phyloP scores from a whole-genome alignment of 2,329 filamentous ascomycete genomes.

The Verticillium isaacii region DNA sequence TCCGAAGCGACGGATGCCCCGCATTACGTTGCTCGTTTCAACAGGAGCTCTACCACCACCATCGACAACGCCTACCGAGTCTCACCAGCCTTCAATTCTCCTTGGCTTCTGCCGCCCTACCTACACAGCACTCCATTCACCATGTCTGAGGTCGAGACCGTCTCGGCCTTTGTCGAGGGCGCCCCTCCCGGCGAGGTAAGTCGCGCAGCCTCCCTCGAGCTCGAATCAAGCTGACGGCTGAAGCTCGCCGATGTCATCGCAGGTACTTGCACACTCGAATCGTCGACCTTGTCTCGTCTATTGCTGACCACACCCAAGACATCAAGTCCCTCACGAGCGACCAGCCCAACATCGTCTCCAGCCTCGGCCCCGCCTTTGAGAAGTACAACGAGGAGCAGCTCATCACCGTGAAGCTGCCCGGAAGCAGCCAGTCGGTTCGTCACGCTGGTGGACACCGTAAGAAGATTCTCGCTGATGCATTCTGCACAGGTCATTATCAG shows the following conservation, averaged over 20 bases:
- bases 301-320: constrained; percentile 47
- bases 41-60: background rate
- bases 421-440: constrained; percentile 59
- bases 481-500: constrained; percentile 69
- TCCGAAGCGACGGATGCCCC: background rate
- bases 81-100: background rate
- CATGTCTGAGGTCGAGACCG: constrained; percentile 47
- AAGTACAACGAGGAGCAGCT: constrained; percentile 98
- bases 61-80: background rate
- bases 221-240: constrained; percentile 14
- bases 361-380: constrained; percentile 78
- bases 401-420: constrained; percentile 81
- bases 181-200: constrained; percentile 93
- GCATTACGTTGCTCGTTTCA: constrained; percentile 1
- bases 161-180: constrained; percentile 86
- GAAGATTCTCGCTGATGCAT: background rate
- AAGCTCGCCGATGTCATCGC: constrained; percentile 85
- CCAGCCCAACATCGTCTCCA: constrained; percentile 61
- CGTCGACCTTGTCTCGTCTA: background rate
- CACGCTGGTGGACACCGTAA: background rate
- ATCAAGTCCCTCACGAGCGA: constrained; percentile 81
- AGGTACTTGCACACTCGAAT: constrained; percentile 47
- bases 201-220: constrained; percentile 13
- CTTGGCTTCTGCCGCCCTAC: background rate
- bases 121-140: background rate